Conservation (phyloP, 1,139 yeast species). For the Pichia sp. region DNA sequence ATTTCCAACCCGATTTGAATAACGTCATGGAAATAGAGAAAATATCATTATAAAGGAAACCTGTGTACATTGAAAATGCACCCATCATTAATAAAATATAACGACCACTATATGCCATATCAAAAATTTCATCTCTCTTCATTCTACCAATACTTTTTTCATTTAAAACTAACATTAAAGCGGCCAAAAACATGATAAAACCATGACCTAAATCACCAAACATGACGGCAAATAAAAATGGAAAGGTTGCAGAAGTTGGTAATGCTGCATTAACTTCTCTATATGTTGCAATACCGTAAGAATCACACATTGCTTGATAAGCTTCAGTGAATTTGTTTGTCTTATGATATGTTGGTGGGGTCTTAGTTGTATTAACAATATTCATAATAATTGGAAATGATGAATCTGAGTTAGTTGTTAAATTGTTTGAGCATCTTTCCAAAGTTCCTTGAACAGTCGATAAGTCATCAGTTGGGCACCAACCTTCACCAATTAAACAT, state of each 20-base stretch:
- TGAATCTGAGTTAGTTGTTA: conserved; percentile 21
- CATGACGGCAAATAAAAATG: conserved; percentile 84
- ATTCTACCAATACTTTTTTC: conserved; percentile 53
- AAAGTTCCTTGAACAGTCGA: conserved; percentile 29
- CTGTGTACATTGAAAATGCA: conserved; percentile 70
- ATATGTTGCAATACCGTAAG: conserved; percentile 72
- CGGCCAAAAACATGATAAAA: conserved; percentile 55
- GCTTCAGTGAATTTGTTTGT: conserved; percentile 73
- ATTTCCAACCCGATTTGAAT: conserved; percentile 69
- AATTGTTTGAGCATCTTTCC: conserved; percentile 28
- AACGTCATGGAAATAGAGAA: conserved; percentile 73
- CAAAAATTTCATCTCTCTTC: conserved; percentile 73
- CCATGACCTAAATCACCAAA: conserved; percentile 87
- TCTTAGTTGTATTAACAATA: conserved; percentile 55
- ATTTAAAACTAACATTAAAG: conserved; percentile 49
- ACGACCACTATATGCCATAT: conserved; percentile 75
- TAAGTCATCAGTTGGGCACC: conserved; percentile 64
- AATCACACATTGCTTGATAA: conserved; percentile 71
- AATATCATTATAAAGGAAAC: conserved; percentile 67
- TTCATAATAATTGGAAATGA: conserved; percentile 60
- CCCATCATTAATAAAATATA: conserved; percentile 73
- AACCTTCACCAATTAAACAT: conserved; percentile 68
- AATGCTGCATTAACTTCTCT: conserved; percentile 77
- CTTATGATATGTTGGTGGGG: conserved; percentile 75
- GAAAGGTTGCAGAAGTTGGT: conserved; percentile 74